Evolutionary conservation across 1,284 basidiomycete genomes (phyloP).

Genomic region (Pseudozyma sp.): DNA sequence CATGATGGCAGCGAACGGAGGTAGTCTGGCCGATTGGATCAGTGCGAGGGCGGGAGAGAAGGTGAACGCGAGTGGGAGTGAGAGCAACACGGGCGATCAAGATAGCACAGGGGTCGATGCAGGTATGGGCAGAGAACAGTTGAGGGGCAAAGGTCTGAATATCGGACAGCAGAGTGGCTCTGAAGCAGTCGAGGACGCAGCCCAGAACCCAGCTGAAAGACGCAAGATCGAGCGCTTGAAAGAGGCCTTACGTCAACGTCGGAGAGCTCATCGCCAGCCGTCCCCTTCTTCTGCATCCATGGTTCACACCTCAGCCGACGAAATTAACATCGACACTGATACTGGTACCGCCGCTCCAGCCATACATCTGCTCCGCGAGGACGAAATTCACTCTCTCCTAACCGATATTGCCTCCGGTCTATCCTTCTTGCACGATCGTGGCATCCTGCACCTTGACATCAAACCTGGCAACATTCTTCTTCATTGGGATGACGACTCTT

Average conservation of each 20-base stretch:
- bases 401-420: conserved; percentile 62
- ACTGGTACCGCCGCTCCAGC: too few species aligned
- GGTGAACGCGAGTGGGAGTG: background rate
- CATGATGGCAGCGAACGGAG: conserved; percentile 68
- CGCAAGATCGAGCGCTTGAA: conserved; percentile 47
- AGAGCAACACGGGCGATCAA: background rate
- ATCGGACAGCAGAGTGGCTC: background rate
- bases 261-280: conserved; percentile 16
- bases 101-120: background rate
- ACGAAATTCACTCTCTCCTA: conserved; percentile 61
- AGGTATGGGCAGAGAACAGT: background rate
- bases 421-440: conserved; percentile 61
- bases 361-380: conserved; percentile 61
- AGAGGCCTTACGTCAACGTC: conserved; percentile 44
- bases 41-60: conserved; percentile 45
- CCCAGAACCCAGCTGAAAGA: conserved; percentile 5
- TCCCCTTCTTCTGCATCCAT: background rate
- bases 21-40: conserved; percentile 65
- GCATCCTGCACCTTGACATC: conserved; percentile 84
- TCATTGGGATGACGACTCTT: conserved; percentile 87
- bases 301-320: too few species aligned
- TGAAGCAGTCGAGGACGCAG: background rate
- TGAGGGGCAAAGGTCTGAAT: background rate
- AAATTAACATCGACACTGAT: too few species aligned
- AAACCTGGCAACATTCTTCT: conserved; percentile 93